Evolutionary conservation across 2,329 filamentous ascomycete species (phyloP).

Genomic region (Teratosphaeria viscida): DNA sequence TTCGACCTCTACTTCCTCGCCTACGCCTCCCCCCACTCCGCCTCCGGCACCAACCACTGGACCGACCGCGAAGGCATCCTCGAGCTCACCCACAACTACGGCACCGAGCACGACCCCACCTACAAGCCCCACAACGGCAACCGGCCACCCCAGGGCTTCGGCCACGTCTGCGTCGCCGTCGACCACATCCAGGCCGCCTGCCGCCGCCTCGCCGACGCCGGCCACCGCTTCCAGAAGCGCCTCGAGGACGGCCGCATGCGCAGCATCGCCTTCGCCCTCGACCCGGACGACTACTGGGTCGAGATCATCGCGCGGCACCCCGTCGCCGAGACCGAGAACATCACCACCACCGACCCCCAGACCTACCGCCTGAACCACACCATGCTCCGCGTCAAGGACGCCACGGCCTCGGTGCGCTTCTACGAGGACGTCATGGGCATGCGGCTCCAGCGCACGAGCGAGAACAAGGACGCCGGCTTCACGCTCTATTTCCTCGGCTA

Average conservation of each 20-base stretch:
- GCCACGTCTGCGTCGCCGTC: slow-evolving; percentile 67
- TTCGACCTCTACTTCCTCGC: slow-evolving; percentile 95
- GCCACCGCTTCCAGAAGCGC: slow-evolving; percentile 93
- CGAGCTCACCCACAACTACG: slow-evolving; percentile 76
- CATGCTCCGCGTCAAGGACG: slow-evolving; percentile 83
- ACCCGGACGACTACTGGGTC: slow-evolving; percentile 45
- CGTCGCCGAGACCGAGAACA: slow-evolving; percentile 60
- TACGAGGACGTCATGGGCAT: slow-evolving; percentile 77
- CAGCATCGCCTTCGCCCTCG: slow-evolving; percentile 79
- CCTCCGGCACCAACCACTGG: slow-evolving; percentile 64
- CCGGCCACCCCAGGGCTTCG: slow-evolving; percentile 75
- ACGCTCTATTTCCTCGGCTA: slow-evolving; percentile 93
- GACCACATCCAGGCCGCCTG: slow-evolving; percentile 66
- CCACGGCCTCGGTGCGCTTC: slow-evolving; percentile 37
- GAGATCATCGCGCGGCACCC: slow-evolving; percentile 67
- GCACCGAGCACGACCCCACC: slow-evolving; percentile 72
- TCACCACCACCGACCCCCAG: slow-evolving; percentile 59
- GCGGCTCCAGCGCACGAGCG: slow-evolving; percentile 62
- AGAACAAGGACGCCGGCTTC: slow-evolving; percentile 63
- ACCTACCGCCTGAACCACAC: slow-evolving; percentile 76
- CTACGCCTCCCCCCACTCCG: slow-evolving; percentile 66
- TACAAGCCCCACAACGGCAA: slow-evolving; percentile 85
- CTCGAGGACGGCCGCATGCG: slow-evolving; percentile 78
- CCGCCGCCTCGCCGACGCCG: slow-evolving; percentile 76
- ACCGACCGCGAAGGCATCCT: slow-evolving; percentile 67